These are phyloP conservation scores for Trametes cingulata DNA, from an alignment of 768 basidiomycete species.

Conservation along the genomic window DNA sequence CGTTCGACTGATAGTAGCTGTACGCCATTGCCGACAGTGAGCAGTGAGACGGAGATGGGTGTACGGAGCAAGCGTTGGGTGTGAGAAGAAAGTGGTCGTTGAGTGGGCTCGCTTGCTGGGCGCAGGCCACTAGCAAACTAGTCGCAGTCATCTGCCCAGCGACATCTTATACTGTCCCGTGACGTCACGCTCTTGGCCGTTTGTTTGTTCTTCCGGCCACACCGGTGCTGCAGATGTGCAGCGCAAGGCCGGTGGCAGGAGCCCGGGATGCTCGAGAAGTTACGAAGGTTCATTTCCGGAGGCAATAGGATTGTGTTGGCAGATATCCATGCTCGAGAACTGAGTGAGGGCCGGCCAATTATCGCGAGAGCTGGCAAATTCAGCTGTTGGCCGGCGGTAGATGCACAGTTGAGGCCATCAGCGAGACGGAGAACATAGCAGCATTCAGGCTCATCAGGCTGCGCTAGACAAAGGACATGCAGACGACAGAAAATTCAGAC, in stretches of 20 bases:
- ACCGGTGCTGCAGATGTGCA: not conserved
- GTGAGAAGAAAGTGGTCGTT: slow-evolving; percentile 11
- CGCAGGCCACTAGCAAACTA: slow-evolving; percentile 4
- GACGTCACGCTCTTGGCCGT: slow-evolving; percentile 20
- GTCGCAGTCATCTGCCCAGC: slow-evolving; percentile 15
- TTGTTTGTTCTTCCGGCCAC: slow-evolving; percentile 12
- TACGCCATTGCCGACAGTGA: slow-evolving; percentile 17
- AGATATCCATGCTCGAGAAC: not conserved
- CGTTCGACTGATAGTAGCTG: slow-evolving; percentile 26
- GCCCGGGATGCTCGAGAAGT: not conserved
- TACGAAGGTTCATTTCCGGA: slow-evolving; percentile 6
- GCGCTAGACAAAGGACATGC: not conserved
- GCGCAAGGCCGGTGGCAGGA: not conserved
- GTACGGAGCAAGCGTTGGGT: slow-evolving; percentile 44
- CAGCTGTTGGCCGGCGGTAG: not conserved
- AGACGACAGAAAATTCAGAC: not conserved
- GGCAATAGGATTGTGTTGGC: not conserved
- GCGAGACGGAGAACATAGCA: not conserved
- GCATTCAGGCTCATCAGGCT: not conserved
- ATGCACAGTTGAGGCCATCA: not conserved
- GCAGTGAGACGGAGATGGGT: slow-evolving; percentile 40
- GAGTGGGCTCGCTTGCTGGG: slow-evolving; percentile 15
- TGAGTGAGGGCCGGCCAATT: not conserved
- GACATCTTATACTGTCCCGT: slow-evolving; percentile 21
- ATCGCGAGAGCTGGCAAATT: not conserved